phyloP scores from a whole-genome alignment of 2,329 filamentous ascomycete genomes.

The Stagonosporopsis vannaccii region DNA sequence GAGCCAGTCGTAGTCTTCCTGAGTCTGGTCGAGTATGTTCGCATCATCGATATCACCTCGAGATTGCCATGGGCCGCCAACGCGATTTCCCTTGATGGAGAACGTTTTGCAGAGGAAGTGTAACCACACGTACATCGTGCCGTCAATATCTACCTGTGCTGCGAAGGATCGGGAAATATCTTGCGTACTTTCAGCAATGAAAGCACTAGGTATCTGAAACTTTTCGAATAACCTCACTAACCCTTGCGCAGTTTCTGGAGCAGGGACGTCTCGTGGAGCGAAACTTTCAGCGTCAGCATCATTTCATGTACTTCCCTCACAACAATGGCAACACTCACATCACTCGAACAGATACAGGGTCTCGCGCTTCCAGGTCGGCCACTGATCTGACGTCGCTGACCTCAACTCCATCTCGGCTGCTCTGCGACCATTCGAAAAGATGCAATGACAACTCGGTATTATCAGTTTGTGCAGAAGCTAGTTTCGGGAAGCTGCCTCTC shows the following conservation, averaged over 20 bases:
- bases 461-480: background rate
- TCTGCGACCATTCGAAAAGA: slow-evolving; percentile 33
- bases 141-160: slow-evolving; percentile 24
- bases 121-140: slow-evolving; percentile 35
- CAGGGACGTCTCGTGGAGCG: slow-evolving; percentile 31
- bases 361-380: slow-evolving; percentile 14
- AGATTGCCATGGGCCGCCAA: background rate
- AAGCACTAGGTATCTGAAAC: slow-evolving; percentile 33
- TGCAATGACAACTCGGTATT: slow-evolving; percentile 17
- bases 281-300: slow-evolving; percentile 27
- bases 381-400: slow-evolving; percentile 5
- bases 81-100: slow-evolving; percentile 13
- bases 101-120: slow-evolving; percentile 41
- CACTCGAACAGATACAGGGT: slow-evolving; percentile 23
- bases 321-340: slow-evolving; percentile 20
- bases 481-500: background rate
- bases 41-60: too few species aligned
- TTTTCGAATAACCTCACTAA: slow-evolving; percentile 29
- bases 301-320: background rate
- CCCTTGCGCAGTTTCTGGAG: slow-evolving; percentile 12
- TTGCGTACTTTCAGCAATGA: slow-evolving; percentile 35
- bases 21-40: slow-evolving; percentile 27
- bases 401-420: slow-evolving; percentile 18
- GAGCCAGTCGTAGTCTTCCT: slow-evolving; percentile 36
- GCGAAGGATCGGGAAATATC: slow-evolving; percentile 41